phyloP scores from a whole-genome alignment of 768 basidiomycete species.

The Jaapia argillacea region DNA sequence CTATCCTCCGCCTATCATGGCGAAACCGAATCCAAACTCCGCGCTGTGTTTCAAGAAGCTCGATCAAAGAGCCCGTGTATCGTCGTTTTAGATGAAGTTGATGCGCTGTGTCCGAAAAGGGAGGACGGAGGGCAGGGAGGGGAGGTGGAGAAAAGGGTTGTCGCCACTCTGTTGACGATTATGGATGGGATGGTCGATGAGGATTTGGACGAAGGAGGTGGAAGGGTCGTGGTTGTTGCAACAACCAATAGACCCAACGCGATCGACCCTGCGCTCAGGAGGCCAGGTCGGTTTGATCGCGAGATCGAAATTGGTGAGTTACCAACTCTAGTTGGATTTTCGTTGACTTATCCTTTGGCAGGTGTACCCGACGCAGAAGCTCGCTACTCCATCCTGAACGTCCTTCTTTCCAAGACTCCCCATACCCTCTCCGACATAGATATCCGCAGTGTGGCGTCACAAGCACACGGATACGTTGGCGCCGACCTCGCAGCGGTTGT shows the following conservation, averaged over 20 bases:
- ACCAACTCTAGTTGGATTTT: no score
- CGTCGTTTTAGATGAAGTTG: slow-evolving; percentile 92
- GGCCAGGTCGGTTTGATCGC: slow-evolving; percentile 87
- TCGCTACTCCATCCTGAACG: slow-evolving; percentile 77
- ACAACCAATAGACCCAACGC: slow-evolving; percentile 95
- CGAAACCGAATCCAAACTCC: slow-evolving; percentile 86
- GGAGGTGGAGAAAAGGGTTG: slow-evolving; percentile 93
- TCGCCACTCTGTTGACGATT: slow-evolving; percentile 88
- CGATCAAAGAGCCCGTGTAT: slow-evolving; percentile 79
- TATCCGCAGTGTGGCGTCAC: slow-evolving; percentile 56
- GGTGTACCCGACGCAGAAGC: slow-evolving; percentile 86
- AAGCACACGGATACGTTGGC: slow-evolving; percentile 94
- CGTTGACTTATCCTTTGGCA: slow-evolving; percentile 17
- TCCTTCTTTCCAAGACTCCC: slow-evolving; percentile 74
- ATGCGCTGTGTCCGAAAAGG: slow-evolving; percentile 84
- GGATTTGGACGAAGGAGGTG: slow-evolving; percentile 29
- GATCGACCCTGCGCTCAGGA: slow-evolving; percentile 84
- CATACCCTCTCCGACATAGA: slow-evolving; percentile 53
- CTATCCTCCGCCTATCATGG: slow-evolving; percentile 94
- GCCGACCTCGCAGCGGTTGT: slow-evolving; percentile 91
- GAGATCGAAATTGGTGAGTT: slow-evolving; percentile 89
- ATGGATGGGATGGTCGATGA: slow-evolving; percentile 75
- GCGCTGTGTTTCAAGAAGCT: slow-evolving; percentile 85
- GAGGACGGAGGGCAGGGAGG: slow-evolving; percentile 88
- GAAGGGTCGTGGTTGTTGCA: slow-evolving; percentile 85